A percentile compares a stretch with the other conserved stretches of the same genome.
Conservation (phyloP, 768 basidiomycete species). For the Suillus weaverae region DNA sequence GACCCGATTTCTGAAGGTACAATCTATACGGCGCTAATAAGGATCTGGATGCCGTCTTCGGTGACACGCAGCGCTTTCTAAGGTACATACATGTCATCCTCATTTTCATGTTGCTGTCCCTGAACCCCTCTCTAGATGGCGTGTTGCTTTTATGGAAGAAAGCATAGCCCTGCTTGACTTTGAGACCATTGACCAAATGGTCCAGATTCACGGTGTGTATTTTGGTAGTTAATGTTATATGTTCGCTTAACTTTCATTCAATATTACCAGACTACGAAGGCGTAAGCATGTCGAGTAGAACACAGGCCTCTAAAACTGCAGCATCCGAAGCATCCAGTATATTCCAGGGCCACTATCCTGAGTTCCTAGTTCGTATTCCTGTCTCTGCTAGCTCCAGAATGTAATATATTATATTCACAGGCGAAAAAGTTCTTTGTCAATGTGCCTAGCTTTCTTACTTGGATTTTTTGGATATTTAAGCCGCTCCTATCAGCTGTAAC, state of each 20-base stretch:
- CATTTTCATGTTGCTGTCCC: neutral
- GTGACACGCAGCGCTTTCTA: conserved; percentile 73
- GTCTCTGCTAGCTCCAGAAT: neutral
- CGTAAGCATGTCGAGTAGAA: conserved; percentile 61
- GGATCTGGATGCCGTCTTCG: conserved; percentile 70
- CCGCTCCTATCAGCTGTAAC: conserved; percentile 69
- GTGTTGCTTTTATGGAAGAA: conserved; percentile 75
- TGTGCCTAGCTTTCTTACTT: conserved; percentile 71
- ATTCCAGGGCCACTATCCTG: conserved; percentile 78
- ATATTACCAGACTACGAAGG: conserved; percentile 67
- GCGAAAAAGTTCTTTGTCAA: conserved; percentile 80
- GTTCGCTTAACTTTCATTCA: neutral
- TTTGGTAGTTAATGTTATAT: neutral
- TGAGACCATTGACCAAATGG: conserved; percentile 64
- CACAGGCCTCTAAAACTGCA: conserved; percentile 74
- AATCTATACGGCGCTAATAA: conserved; percentile 76
- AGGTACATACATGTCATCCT: conserved; percentile 41
- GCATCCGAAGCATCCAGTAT: conserved; percentile 73
- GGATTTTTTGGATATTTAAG: conserved; percentile 87
- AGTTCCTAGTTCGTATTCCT: conserved; percentile 56
- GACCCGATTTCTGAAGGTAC: conserved; percentile 45
- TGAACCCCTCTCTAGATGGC: conserved; percentile 54
- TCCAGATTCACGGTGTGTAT: conserved; percentile 67
- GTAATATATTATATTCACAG: conserved; percentile 32
- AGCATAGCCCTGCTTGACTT: conserved; percentile 67